Conservation (phyloP, 1,284 basidiomycete genomes). For the Anthracocystis setariae region DNA sequence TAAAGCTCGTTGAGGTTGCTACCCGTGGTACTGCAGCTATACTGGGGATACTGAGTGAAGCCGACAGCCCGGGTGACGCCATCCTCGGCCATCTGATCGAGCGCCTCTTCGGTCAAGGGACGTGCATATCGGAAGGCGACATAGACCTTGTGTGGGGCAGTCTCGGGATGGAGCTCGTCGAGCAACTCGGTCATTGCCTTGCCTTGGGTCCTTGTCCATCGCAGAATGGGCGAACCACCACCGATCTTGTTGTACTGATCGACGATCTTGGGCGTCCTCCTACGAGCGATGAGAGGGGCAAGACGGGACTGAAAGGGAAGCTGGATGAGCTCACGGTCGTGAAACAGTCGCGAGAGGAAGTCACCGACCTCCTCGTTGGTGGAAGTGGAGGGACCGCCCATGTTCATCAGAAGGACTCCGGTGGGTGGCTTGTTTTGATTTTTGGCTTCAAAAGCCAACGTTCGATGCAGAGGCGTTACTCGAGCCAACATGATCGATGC, state of each 20-base stretch:
- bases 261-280: slow-evolving; percentile 93
- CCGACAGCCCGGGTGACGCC: slow-evolving; percentile 92
- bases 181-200: slow-evolving; percentile 87
- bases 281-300: slow-evolving; percentile 87
- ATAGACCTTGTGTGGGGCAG: slow-evolving; percentile 95
- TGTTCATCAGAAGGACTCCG: slow-evolving; percentile 97
- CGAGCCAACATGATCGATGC: slow-evolving; percentile 13
- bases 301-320: slow-evolving; percentile 85
- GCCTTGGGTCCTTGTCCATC: slow-evolving; percentile 89
- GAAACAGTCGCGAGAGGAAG: slow-evolving; percentile 93
- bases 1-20: slow-evolving; percentile 95
- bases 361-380: slow-evolving; percentile 72
- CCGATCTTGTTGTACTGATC: slow-evolving; percentile 94
- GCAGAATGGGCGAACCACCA: slow-evolving; percentile 95
- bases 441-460: slow-evolving; percentile 29
- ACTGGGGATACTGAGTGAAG: slow-evolving; percentile 99
- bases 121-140: slow-evolving; percentile 77
- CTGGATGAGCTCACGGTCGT: slow-evolving; percentile 94
- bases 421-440: slow-evolving; percentile 54
- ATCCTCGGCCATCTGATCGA: slow-evolving; percentile 86
- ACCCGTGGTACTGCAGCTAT: slow-evolving; percentile 97
- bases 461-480: slow-evolving; percentile 15
- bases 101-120: slow-evolving; percentile 85
- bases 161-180: slow-evolving; percentile 89
- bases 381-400: slow-evolving; percentile 85